phyloP scores from a whole-genome alignment of 78 protist species.

The Dictyostelium intermedium region DNA sequence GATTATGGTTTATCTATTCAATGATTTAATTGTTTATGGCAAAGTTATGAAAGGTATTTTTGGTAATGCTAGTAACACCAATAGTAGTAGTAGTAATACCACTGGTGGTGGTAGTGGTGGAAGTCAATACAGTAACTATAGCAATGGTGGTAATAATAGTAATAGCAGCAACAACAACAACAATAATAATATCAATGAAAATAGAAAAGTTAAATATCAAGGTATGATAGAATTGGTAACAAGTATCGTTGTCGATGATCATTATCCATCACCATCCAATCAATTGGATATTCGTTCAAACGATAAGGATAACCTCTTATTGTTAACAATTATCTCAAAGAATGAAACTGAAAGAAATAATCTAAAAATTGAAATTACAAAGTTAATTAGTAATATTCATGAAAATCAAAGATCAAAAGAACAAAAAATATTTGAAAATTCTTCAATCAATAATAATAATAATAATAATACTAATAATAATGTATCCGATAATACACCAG shows the following conservation, averaged over 20 bases:
- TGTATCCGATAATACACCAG: not conserved
- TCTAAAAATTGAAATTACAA: not conserved
- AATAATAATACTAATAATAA: not conserved
- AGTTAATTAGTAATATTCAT: not conserved
- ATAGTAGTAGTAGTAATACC: not conserved
- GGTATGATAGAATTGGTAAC: constrained; percentile 23
- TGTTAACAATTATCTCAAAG: not conserved
- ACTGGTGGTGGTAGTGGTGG: not conserved
- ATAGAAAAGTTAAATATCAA: constrained; percentile 36
- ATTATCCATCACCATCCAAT: not conserved
- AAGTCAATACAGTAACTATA: not conserved
- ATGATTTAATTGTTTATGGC: constrained; percentile 47
- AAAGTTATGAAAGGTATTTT: constrained; percentile 9
- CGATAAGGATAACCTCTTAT: not conserved
- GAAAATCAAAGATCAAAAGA: constrained; percentile 21
- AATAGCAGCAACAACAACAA: not conserved
- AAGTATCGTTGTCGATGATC: not conserved
- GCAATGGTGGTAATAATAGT: not conserved
- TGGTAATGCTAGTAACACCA: too few relatives aligned
- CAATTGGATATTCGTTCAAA: not conserved
- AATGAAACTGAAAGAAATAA: not conserved
- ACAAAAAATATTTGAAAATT: not conserved
- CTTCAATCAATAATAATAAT: not conserved
- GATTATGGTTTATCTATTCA: constrained; percentile 26
- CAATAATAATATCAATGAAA: not conserved